A percentile compares a stretch with the other conserved stretches of the same genome.
phyloP scores from a whole-genome alignment of 805 yeast genomes.

The Suhomyces pyralidae region DNA sequence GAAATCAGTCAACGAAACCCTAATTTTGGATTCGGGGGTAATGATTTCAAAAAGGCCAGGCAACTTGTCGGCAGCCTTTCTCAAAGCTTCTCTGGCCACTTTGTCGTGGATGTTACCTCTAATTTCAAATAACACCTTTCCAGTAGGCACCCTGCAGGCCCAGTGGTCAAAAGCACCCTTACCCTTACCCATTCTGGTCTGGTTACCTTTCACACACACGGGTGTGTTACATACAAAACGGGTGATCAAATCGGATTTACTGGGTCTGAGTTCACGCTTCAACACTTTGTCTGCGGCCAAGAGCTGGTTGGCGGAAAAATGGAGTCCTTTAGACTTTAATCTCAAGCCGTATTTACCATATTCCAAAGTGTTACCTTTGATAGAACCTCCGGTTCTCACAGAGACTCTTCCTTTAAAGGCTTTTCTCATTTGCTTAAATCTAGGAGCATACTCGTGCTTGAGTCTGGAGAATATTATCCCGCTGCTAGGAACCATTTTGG shows the following conservation, averaged over 20 bases:
- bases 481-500: background rate
- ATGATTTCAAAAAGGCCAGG: constrained; percentile 92
- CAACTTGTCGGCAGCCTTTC: constrained; percentile 86
- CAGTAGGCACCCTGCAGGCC: constrained; percentile 96
- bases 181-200: constrained; percentile 99
- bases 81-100: constrained; percentile 84
- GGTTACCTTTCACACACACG: constrained; percentile 94
- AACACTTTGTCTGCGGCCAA: constrained; percentile 87
- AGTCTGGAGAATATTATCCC: constrained; percentile 32
- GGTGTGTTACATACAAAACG: constrained; percentile 83
- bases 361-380: constrained; percentile 77
- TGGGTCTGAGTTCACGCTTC: constrained; percentile 78
- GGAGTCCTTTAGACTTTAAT: constrained; percentile 80
- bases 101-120: constrained; percentile 78
- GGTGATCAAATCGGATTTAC: constrained; percentile 71
- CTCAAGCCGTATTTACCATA: constrained; percentile 87
- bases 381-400: constrained; percentile 91
- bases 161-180: constrained; percentile 97
- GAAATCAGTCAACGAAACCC: constrained; percentile 66
- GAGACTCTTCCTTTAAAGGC: constrained; percentile 93
- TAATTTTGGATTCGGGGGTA: constrained; percentile 56
- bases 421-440: constrained; percentile 64
- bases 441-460: constrained; percentile 75
- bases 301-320: constrained; percentile 83
- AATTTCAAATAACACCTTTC: constrained; percentile 86